Evolutionary conservation across 73 alveolate genomes (phyloP).

Genomic region (Paramecium bursaria): DNA sequence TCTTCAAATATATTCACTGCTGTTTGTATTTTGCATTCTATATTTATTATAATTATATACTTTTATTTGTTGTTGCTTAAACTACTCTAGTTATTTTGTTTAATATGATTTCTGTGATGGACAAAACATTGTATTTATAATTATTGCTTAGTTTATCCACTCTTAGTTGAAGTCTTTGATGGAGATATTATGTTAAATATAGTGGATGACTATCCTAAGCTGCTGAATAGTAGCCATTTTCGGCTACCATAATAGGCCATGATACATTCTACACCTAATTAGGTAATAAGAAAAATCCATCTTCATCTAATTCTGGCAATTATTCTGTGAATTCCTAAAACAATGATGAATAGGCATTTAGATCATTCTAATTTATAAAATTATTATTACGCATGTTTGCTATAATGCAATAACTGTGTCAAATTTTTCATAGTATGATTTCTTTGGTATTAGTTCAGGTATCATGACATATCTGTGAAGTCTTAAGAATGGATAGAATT

Average conservation of each 20-base stretch:
- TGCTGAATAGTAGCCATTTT: not conserved
- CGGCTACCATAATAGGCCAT: conserved; percentile 27
- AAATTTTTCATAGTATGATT: not conserved
- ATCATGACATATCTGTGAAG: not conserved
- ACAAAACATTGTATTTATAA: conserved; percentile 15
- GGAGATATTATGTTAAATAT: not conserved
- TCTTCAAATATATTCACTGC: too few relatives aligned
- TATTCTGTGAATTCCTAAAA: conserved; percentile 3
- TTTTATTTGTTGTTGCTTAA: conserved; percentile 3
- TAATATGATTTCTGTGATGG: conserved; percentile 15
- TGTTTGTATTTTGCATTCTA: conserved; percentile 33
- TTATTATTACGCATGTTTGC: conserved; percentile 16
- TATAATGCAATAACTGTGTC: not conserved
- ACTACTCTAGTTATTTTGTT: conserved; percentile 19
- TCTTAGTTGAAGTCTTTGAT: not conserved
- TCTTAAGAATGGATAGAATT: conserved; percentile 8
- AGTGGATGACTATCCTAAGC: conserved; percentile 21
- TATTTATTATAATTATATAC: not conserved
- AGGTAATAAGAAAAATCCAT: too few relatives aligned
- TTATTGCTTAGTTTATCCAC: not conserved
- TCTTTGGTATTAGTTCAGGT: conserved; percentile 24
- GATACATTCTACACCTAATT: conserved; percentile 10
- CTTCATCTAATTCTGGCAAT: conserved; percentile 51
- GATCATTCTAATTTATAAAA: conserved; percentile 9
- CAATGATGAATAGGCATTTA: conserved; percentile 23